These are phyloP conservation scores for Hamigera avellanea DNA, from an alignment of 495 filamentous ascomycete species.

Conservation along the genomic window DNA sequence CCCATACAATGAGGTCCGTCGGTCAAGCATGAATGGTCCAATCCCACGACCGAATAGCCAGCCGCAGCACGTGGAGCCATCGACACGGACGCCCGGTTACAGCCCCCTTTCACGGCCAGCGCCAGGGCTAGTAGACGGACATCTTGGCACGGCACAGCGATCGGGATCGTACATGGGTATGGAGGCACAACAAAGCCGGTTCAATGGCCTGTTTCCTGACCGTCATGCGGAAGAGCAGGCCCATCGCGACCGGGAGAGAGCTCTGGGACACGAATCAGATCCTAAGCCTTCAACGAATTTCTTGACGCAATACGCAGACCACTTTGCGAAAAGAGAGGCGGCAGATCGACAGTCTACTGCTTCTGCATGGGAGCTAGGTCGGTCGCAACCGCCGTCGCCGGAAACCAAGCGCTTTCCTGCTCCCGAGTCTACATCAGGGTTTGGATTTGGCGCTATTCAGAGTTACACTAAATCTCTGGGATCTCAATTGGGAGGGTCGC, in stretches of 20 bases:
- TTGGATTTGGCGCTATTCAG: conserved; percentile 36
- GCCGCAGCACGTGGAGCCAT: conserved; percentile 27
- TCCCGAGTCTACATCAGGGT: conserved; percentile 19
- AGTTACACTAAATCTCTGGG: conserved; percentile 37
- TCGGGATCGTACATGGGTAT: conserved; percentile 18
- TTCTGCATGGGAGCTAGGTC: conserved; percentile 27
- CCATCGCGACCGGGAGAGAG: conserved; percentile 26
- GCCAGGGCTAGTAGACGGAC: conserved; percentile 14
- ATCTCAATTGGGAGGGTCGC: conserved; percentile 26
- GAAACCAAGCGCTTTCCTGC: conserved; percentile 28
- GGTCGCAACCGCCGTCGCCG: conserved; percentile 29
- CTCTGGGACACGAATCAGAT: conserved; percentile 19
- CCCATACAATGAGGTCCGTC: conserved; percentile 23
- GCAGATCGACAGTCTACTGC: conserved; percentile 16
- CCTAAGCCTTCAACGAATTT: conserved; percentile 13
- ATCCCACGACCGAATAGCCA: conserved; percentile 33
- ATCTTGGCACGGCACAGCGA: conserved; percentile 13
- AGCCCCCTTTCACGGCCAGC: conserved; percentile 26
- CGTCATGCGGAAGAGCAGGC: conserved; percentile 33
- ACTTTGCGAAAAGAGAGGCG: conserved; percentile 24
- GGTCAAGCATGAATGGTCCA: conserved; percentile 28
- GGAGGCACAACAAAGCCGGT: conserved; percentile 21
- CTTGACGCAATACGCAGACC: conserved; percentile 17
- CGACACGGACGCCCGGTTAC: conserved; percentile 22
- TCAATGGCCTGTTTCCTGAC: conserved; percentile 26